Evolutionary conservation across 495 filamentous ascomycete genomes (phyloP).

Genomic region (Bathelium albidoporum): DNA sequence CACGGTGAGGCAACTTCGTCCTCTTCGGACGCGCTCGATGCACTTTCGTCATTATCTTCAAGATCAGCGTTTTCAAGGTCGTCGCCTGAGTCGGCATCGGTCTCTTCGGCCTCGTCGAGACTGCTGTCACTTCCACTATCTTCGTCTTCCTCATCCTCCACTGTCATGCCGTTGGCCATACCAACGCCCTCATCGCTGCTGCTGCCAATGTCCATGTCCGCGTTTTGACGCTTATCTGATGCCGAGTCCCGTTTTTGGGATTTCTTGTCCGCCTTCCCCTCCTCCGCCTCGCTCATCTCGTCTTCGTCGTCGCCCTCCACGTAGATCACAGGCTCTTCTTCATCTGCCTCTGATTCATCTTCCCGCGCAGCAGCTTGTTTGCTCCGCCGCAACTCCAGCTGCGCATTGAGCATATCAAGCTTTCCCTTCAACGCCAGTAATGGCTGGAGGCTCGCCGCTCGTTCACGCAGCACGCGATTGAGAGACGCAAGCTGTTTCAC

Average conservation of each 20-base stretch:
- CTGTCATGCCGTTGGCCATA: conserved; percentile 17
- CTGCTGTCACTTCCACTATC: conserved; percentile 21
- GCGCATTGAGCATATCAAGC: conserved; percentile 79
- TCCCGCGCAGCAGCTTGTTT: conserved; percentile 38
- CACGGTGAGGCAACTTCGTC: conserved; percentile 13
- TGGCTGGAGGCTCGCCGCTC: conserved; percentile 69
- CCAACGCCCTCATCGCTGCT: conserved; percentile 25
- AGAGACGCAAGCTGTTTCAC: conserved; percentile 66
- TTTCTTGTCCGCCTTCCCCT: conserved; percentile 35
- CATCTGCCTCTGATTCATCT: conserved; percentile 42
- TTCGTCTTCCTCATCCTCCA: conserved; percentile 19
- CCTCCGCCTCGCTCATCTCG: conserved; percentile 29
- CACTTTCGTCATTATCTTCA: conserved; percentile 28
- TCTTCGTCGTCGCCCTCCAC: conserved; percentile 60
- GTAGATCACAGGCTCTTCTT: conserved; percentile 72
- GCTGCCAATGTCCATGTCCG: conserved; percentile 29
- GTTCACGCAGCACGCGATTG: conserved; percentile 72
- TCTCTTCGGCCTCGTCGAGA: conserved; percentile 29
- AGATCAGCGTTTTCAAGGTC: conserved; percentile 30
- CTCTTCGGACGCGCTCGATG: conserved; percentile 13
- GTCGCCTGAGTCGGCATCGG: conserved; percentile 17
- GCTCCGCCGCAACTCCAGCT: conserved; percentile 65
- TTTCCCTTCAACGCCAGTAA: conserved; percentile 85
- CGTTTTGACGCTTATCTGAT: not conserved
- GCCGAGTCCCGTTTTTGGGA: conserved; percentile 14